Evolutionary conservation across 2,329 filamentous ascomycete genomes (phyloP).

Genomic region (Botryotinia convoluta): DNA sequence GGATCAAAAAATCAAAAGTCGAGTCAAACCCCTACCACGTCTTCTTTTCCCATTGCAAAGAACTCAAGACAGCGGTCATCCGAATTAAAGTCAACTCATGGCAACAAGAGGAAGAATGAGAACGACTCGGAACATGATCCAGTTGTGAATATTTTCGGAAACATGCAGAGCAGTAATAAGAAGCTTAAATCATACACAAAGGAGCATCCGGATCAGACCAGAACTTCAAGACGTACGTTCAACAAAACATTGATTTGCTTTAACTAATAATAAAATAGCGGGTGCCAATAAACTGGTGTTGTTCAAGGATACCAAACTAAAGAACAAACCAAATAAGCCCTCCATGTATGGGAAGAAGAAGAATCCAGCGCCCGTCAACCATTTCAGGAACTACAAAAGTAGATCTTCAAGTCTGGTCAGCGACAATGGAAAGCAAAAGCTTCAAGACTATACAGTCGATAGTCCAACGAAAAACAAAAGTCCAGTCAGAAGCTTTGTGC

Average conservation of each 20-base stretch:
- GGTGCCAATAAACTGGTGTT: background rate
- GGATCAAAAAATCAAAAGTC: background rate
- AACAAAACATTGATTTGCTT: background rate
- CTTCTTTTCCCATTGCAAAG: background rate
- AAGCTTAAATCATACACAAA: constrained; percentile 13
- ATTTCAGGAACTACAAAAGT: background rate
- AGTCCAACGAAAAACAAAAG: background rate
- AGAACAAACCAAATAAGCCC: background rate
- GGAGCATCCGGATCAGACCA: background rate
- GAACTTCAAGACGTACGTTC: constrained; percentile 5
- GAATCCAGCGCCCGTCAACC: constrained; percentile 1
- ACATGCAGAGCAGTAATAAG: constrained; percentile 18
- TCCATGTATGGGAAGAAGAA: constrained; percentile 15
- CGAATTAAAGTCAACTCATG: constrained; percentile 9
- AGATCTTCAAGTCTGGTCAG: constrained; percentile 15
- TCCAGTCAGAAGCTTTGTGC: constrained; percentile 1
- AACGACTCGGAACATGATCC: constrained; percentile 18
- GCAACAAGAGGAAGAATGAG: constrained; percentile 27
- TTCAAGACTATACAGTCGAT: background rate
- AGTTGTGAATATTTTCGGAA: constrained; percentile 26
- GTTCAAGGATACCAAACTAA: background rate
- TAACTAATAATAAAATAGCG: constrained; percentile 13
- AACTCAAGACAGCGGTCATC: background rate
- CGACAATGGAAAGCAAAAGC: constrained; percentile 1
- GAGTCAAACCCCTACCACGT: background rate